A percentile compares a stretch with the other conserved stretches of the same genome.
Conservation (phyloP, 257 asterid species). For the Gardenia jasminoides region DNA sequence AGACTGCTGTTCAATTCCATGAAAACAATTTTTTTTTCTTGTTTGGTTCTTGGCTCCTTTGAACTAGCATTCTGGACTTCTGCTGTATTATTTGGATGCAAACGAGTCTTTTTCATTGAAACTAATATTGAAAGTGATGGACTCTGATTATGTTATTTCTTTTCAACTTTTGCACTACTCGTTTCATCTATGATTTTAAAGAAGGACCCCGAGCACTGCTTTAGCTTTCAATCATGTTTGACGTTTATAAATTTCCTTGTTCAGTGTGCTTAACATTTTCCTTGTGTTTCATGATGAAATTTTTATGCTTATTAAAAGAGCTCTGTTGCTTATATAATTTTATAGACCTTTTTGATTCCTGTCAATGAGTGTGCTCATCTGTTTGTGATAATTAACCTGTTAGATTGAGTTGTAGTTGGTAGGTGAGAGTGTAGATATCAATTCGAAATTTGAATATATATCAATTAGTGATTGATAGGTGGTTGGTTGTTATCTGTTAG, state of each 20-base stretch:
- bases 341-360: neutral
- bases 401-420: too few species aligned
- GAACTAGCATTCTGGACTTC: neutral
- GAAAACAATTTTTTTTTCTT: neutral
- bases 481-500: too few species aligned
- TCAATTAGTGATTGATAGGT: too few species aligned
- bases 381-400: neutral
- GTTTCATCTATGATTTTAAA: neutral
- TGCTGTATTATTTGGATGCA: neutral
- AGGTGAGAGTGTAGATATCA: too few species aligned
- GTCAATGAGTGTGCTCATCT: neutral
- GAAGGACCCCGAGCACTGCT: neutral
- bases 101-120: neutral
- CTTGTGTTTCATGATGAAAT: neutral
- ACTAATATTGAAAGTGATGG: neutral
- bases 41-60: neutral
- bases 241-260: neutral
- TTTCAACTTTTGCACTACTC: neutral
- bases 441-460: too few species aligned
- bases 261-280: neutral
- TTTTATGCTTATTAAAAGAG: neutral
- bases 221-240: neutral
- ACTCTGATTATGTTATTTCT: neutral
- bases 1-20: neutral
- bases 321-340: neutral